Base-by-base conservation (phyloP, 305 asterid species). In the Ajuga reptans region DNA sequence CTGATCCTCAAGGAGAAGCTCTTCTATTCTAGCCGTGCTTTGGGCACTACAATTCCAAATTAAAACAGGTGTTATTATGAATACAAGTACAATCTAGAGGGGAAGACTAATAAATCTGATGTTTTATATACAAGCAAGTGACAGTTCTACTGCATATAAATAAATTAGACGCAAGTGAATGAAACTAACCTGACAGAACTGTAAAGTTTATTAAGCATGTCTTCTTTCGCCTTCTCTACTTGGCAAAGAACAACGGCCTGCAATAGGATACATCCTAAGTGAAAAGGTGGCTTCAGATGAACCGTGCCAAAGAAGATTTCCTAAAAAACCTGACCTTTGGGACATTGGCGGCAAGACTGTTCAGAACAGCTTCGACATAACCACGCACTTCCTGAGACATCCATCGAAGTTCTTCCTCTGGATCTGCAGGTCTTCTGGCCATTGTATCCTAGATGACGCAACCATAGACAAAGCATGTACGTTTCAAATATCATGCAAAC, bases 351-450 rank as follows among this genome's bases (percentile, higher is more conserved):
- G 97, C 99, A 71, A 94, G 98, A 75, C 99, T 94, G 77, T 94
- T 94, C 8, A 94, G 91, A 79, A 94, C 99, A 51, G 99, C 99
- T 84, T 94, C 99, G 52, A 94, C 96, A 77, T 94, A 94, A 72
- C 99, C 99, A 11, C 98, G 97, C 77, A 94, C 99, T 91, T 94
- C 99, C 78, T 94, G 99, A 77, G 99, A 81, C 98, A 94, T 94
- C 99, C 98, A 94, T 71, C 97, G 88, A 76, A 94, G 97, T 78
- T 94, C 99, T 82, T 94, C 99, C 74, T 91, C 99, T 1, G 99
- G 99, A 76, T 94, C 99, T 9, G 81, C 96, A 47, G 98, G 99
- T 78, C 86, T 85, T 84, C 99, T 88, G 31, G 92, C 68, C 98
- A 91, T 91, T 55, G 99, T 85, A 64, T 91, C 99, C 99, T 94